Evolutionary conservation across 2,329 filamentous ascomycete genomes (phyloP), one percentile per base, ranked within the genome.

Genomic region (Xylaria sp.): DNA sequence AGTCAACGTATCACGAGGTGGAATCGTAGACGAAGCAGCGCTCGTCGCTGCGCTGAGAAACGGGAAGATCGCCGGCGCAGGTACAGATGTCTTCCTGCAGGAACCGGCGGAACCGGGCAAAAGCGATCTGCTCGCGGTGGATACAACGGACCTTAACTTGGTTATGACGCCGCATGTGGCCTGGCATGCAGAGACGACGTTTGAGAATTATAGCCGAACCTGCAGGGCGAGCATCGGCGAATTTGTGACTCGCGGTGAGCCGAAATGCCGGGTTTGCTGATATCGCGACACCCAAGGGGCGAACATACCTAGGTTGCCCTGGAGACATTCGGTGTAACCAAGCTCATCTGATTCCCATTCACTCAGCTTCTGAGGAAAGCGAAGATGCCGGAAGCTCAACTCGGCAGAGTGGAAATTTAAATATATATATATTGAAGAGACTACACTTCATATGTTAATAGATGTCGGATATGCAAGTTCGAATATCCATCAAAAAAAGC

Each of bases 1-100:
- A 13, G 63, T 72, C 55, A 73, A 73, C 50, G 69, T 72, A 11
- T 71, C 71, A 23, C 69, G 71, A 3, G 71, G 70, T 7, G 70
- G 70, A 0, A 69, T 73, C 49, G 69, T 72, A 16, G 67, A 72
- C 51, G 70, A 73, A 63, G 55, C 37, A 7, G 70, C 70, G 0
- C 63, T 72, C 0, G 59, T 71, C 11, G 60, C 60, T 2, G 70
- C 69, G 7, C 62, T 72, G 19, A 62, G 46, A 72, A 60, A 61
- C 10, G 54, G 60, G 9, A 65, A 55, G 46, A 72, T 73, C 19
- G 70, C 69, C 1, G 71, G 71, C 4, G 69, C 68, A 1, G 69
- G 64, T 3, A 67, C 66, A 3, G 71, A 73, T 44, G 71, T 73
- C 0, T 72, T 68, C 44, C 52, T 61, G 2, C 58, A 55, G 49